phyloP scores from a whole-genome alignment of 2,329 filamentous ascomycete genomes.

The Arachnomyces sp. region DNA sequence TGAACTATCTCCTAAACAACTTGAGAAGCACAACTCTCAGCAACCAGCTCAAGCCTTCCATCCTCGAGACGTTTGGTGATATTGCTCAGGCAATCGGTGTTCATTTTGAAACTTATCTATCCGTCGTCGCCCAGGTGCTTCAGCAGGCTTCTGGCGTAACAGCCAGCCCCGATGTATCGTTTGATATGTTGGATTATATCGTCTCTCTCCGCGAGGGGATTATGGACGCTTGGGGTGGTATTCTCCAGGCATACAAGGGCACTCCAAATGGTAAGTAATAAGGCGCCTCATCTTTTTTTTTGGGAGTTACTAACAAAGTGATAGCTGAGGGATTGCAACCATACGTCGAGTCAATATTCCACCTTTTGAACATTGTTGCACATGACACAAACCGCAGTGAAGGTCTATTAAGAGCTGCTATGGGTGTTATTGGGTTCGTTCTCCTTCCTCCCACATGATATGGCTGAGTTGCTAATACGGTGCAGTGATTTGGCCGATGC shows the following conservation, averaged over 20 bases:
- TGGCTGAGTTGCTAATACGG: slow-evolving; percentile 1
- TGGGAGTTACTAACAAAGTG: slow-evolving; percentile 10
- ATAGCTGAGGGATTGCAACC: slow-evolving; percentile 62
- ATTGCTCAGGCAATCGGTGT: slow-evolving; percentile 90
- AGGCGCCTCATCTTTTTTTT: no score
- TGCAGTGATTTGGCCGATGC: slow-evolving; percentile 82
- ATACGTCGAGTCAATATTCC: slow-evolving; percentile 78
- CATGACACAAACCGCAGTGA: slow-evolving; percentile 84
- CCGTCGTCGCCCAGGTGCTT: slow-evolving; percentile 85
- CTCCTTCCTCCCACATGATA: slow-evolving; percentile 27
- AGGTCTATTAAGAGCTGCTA: slow-evolving; percentile 80
- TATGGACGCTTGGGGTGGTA: slow-evolving; percentile 98
- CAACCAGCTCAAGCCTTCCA: slow-evolving; percentile 97
- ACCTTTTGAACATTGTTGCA: slow-evolving; percentile 71
- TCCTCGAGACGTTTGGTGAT: slow-evolving; percentile 95
- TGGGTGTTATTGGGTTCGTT: slow-evolving; percentile 91
- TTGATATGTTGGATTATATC: slow-evolving; percentile 96
- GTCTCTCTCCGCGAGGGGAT: slow-evolving; percentile 92
- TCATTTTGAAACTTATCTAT: slow-evolving; percentile 85
- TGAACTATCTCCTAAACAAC: slow-evolving; percentile 95
- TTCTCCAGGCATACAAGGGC: slow-evolving; percentile 86
- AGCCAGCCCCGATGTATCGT: slow-evolving; percentile 68
- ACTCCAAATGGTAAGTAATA: slow-evolving; percentile 36
- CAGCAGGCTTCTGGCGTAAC: slow-evolving; percentile 85
- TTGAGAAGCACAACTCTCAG: slow-evolving; percentile 77